Conservation (phyloP, 441 rosid species). For the Adansonia rubrostipa region DNA sequence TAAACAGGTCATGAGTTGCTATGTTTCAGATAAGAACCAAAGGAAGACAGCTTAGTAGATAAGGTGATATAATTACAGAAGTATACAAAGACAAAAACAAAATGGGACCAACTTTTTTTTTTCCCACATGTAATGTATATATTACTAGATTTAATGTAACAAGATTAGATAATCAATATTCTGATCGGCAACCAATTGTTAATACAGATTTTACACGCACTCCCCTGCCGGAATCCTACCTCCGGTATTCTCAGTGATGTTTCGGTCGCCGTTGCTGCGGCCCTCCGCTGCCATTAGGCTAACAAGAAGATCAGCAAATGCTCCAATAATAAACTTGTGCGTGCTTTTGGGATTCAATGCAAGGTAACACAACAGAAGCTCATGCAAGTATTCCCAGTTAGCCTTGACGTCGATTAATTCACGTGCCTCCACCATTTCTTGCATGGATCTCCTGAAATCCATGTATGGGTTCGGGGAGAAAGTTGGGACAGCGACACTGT, state of each 20-base stretch:
- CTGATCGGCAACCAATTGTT: slow-evolving; percentile 3
- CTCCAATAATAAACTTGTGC: slow-evolving; percentile 70
- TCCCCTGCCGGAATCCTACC: slow-evolving; percentile 15
- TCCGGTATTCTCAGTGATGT: background rate
- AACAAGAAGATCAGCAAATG: slow-evolving; percentile 79
- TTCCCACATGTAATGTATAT: slow-evolving; percentile 24
- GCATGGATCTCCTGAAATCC: slow-evolving; percentile 88
- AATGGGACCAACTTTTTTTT: slow-evolving; percentile 26
- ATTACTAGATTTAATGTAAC: slow-evolving; percentile 23
- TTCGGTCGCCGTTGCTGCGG: background rate
- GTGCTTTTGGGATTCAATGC: slow-evolving; percentile 66
- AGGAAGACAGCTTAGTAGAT: slow-evolving; percentile 13
- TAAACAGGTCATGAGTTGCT: background rate
- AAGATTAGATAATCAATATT: slow-evolving; percentile 31
- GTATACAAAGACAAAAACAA: slow-evolving; percentile 9
- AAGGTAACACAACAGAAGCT: slow-evolving; percentile 75
- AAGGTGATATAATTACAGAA: slow-evolving; percentile 13
- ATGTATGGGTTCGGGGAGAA: slow-evolving; percentile 80
- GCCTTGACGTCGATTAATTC: slow-evolving; percentile 52
- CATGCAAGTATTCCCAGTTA: slow-evolving; percentile 74
- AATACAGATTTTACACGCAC: slow-evolving; percentile 12
- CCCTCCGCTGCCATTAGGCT: slow-evolving; percentile 51
- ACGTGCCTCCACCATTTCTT: slow-evolving; percentile 90
- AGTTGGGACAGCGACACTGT: slow-evolving; percentile 59
- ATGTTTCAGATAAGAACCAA: slow-evolving; percentile 2